These are phyloP conservation scores for Sporothrix brunneoviolacea DNA, from an alignment of 2,329 filamentous ascomycete genomes.

Conservation along the genomic window DNA sequence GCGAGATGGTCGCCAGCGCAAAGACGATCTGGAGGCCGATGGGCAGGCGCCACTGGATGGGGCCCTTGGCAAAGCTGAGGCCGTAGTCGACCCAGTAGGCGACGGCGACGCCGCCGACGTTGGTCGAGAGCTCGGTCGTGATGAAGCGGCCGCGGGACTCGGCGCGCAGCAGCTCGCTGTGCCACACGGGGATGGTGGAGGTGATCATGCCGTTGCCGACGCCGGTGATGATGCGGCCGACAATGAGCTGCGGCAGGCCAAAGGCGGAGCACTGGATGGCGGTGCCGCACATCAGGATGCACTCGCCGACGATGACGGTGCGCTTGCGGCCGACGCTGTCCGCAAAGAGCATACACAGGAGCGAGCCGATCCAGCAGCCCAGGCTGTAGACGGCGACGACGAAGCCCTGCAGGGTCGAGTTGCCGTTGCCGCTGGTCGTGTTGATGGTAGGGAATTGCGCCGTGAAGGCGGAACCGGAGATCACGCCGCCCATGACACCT, in stretches of 20 bases:
- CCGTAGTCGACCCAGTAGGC: constrained; percentile 19
- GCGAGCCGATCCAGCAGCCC: constrained; percentile 24
- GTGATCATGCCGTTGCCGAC: constrained; percentile 7
- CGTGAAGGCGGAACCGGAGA: neutral
- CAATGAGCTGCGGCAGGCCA: constrained; percentile 3
- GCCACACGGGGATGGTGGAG: neutral
- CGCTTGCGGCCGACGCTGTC: constrained; percentile 2
- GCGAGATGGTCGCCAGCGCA: constrained; percentile 31
- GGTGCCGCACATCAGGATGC: neutral
- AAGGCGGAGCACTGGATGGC: neutral
- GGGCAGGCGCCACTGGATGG: constrained; percentile 9
- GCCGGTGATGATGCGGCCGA: constrained; percentile 4
- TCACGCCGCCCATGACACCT: constrained; percentile 1
- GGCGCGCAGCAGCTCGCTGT: constrained; percentile 36
- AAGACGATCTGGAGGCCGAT: constrained; percentile 15
- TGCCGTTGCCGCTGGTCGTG: constrained; percentile 1
- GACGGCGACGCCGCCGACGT: constrained; percentile 20
- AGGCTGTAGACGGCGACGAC: constrained; percentile 26
- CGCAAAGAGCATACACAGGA: constrained; percentile 8
- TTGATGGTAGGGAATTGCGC: neutral
- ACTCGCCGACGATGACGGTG: neutral
- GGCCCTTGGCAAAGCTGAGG: neutral
- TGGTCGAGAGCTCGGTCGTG: constrained; percentile 35
- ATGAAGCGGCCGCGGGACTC: constrained; percentile 37
- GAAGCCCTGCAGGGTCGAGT: constrained; percentile 25